Evolutionary conservation across 2,329 filamentous ascomycete genomes (phyloP).

Genomic region (Elsinoe australis): DNA sequence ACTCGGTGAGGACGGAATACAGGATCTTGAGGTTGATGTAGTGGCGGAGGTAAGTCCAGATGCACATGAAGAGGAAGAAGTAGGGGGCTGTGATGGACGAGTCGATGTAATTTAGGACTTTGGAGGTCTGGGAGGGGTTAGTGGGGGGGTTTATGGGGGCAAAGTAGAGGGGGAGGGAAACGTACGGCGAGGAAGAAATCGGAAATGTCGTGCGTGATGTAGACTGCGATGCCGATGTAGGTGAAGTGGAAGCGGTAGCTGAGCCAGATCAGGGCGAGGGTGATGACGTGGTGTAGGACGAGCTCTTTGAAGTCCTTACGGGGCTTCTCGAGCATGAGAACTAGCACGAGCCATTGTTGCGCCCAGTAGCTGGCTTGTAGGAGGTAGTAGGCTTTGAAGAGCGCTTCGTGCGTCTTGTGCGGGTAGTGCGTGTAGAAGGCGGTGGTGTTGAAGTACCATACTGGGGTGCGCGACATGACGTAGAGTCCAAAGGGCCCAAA

Average conservation of each 20-base stretch:
- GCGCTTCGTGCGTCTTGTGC: slow-evolving; percentile 67
- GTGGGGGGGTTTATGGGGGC: not conserved
- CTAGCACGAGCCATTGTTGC: slow-evolving; percentile 81
- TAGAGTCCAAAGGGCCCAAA: slow-evolving; percentile 79
- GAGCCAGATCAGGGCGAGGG: slow-evolving; percentile 69
- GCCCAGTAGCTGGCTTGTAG: slow-evolving; percentile 94
- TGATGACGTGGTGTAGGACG: slow-evolving; percentile 85
- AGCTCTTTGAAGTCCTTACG: slow-evolving; percentile 93
- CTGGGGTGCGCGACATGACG: slow-evolving; percentile 82
- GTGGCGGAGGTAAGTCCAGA: slow-evolving; percentile 88
- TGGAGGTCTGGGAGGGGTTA: slow-evolving; percentile 59
- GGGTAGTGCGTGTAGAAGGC: slow-evolving; percentile 89
- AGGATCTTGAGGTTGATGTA: slow-evolving; percentile 73
- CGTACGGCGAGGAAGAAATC: slow-evolving; percentile 91
- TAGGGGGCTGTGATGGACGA: slow-evolving; percentile 70
- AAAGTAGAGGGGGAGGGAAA: slow-evolving; percentile 16
- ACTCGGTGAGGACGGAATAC: slow-evolving; percentile 66
- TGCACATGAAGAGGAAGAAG: slow-evolving; percentile 70
- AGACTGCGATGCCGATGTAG: slow-evolving; percentile 87
- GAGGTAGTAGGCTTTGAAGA: slow-evolving; percentile 93
- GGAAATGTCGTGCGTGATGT: slow-evolving; percentile 87
- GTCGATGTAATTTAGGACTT: slow-evolving; percentile 85
- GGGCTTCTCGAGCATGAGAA: slow-evolving; percentile 84
- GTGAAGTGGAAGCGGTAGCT: slow-evolving; percentile 97
- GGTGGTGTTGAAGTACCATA: slow-evolving; percentile 91